These are phyloP conservation scores for Danielia reshetovae DNA, from an alignment of 805 yeast genomes.

Conservation along the genomic window DNA sequence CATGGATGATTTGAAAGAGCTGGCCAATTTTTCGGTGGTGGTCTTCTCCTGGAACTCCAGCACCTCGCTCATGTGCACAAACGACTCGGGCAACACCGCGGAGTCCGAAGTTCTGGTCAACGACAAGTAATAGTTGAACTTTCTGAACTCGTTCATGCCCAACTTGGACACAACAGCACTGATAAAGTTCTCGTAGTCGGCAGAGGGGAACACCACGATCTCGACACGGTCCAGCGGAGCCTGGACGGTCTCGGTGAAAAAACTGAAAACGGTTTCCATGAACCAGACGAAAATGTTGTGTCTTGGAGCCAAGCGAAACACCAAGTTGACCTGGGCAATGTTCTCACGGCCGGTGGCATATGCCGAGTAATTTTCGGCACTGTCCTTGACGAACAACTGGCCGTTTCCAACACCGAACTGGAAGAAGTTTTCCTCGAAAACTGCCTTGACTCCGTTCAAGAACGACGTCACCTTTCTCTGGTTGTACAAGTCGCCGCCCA, in stretches of 20 bases:
- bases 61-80: slow-evolving; percentile 86
- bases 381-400: slow-evolving; percentile 54
- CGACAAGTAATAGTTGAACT: slow-evolving; percentile 74
- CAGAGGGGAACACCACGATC: slow-evolving; percentile 55
- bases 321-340: slow-evolving; percentile 58
- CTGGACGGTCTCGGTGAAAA: slow-evolving; percentile 49
- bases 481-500: slow-evolving; percentile 60
- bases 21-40: slow-evolving; percentile 42
- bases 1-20: slow-evolving; percentile 39
- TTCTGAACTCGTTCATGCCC: slow-evolving; percentile 73
- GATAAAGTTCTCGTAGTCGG: slow-evolving; percentile 64
- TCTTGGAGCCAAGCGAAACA: slow-evolving; percentile 68
- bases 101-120: slow-evolving; percentile 80
- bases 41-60: slow-evolving; percentile 72
- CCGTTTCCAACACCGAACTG: slow-evolving; percentile 63
- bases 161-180: slow-evolving; percentile 83
- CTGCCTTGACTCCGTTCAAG: slow-evolving; percentile 47
- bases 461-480: slow-evolving; percentile 49
- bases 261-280: slow-evolving; percentile 58
- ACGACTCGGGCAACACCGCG: slow-evolving; percentile 62
- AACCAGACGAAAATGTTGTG: slow-evolving; percentile 69
- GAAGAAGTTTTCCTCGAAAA: slow-evolving; percentile 63
- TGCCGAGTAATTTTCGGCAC: slow-evolving; percentile 56
- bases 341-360: slow-evolving; percentile 90
- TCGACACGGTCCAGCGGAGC: slow-evolving; percentile 60